Conservation (phyloP, 352 stramenopile genomes). For the Phytopythium aichiense region DNA sequence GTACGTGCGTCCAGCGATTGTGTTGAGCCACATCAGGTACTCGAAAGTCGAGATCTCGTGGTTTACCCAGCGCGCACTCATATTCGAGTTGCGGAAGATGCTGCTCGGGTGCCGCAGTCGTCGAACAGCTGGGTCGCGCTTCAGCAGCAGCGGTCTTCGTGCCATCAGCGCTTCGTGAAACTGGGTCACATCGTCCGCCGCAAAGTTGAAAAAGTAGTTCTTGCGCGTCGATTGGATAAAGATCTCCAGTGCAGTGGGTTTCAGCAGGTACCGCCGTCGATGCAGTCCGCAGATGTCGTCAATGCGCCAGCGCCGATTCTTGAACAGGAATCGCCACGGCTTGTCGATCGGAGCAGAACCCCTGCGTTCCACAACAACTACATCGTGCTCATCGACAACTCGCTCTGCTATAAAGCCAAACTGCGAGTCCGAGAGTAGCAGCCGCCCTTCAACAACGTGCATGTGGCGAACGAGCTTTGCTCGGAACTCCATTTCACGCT, state of each 20-base stretch:
- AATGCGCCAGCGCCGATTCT: slow-evolving; percentile 58
- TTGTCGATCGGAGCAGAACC: slow-evolving; percentile 28
- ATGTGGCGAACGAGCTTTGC: slow-evolving; percentile 74
- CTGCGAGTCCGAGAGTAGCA: slow-evolving; percentile 45
- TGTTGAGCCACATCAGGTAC: slow-evolving; percentile 93
- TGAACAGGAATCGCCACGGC: slow-evolving; percentile 69
- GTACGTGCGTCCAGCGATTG: slow-evolving; percentile 83
- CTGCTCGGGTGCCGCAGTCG: slow-evolving; percentile 74
- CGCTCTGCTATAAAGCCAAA: slow-evolving; percentile 62
- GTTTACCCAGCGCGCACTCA: slow-evolving; percentile 69
- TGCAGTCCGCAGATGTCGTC: slow-evolving; percentile 72
- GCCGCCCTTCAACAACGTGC: slow-evolving; percentile 61
- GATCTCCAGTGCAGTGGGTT: slow-evolving; percentile 73
- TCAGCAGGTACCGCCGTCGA: slow-evolving; percentile 76
- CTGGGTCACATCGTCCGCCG: slow-evolving; percentile 37
- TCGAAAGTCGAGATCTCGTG: slow-evolving; percentile 96
- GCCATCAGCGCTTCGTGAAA: slow-evolving; percentile 72
- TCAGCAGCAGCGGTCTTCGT: slow-evolving; percentile 51
- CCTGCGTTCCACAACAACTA: slow-evolving; percentile 49
- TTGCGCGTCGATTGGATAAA: slow-evolving; percentile 83
- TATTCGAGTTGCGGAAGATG: slow-evolving; percentile 74
- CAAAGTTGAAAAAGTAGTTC: slow-evolving; percentile 84
- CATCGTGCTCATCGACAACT: slow-evolving; percentile 76
- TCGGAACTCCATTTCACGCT: slow-evolving; percentile 30
- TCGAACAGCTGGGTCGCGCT: slow-evolving; percentile 65